phyloP scores from a whole-genome alignment of 2,329 filamentous ascomycete species.

The Zelopaecilomyces penicillatus region DNA sequence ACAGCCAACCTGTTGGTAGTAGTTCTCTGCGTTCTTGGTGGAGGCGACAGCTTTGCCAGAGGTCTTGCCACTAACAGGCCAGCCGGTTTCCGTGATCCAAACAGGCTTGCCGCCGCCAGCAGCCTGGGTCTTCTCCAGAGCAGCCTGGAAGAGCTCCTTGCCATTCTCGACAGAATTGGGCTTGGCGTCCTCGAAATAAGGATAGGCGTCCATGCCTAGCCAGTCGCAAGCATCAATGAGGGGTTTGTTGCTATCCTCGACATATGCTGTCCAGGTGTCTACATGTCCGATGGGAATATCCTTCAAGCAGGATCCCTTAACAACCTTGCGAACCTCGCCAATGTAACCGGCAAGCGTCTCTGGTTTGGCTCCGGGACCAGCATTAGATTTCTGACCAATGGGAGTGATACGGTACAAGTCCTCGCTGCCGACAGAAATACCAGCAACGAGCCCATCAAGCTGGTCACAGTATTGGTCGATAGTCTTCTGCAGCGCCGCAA shows the following conservation, averaged over 20 bases:
- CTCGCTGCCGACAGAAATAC: constrained; percentile 80
- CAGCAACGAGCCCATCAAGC: constrained; percentile 61
- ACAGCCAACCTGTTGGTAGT: constrained; percentile 74
- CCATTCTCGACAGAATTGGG: constrained; percentile 57
- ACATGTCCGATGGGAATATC: constrained; percentile 67
- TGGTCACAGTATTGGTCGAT: constrained; percentile 58
- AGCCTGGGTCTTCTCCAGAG: constrained; percentile 50
- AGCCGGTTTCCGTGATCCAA: constrained; percentile 86
- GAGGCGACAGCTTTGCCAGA: constrained; percentile 56
- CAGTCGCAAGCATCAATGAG: constrained; percentile 67
- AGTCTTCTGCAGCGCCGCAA: constrained; percentile 61
- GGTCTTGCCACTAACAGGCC: constrained; percentile 63
- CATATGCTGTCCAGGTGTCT: constrained; percentile 79
- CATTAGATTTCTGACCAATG: constrained; percentile 55
- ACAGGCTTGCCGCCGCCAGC: constrained; percentile 60
- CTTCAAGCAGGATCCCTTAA: constrained; percentile 53
- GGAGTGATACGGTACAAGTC: constrained; percentile 74
- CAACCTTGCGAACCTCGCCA: constrained; percentile 52
- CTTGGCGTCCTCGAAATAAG: constrained; percentile 68
- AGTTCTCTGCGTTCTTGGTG: constrained; percentile 62
- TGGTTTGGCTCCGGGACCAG: constrained; percentile 56
- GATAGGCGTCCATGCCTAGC: constrained; percentile 79
- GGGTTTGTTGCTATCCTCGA: constrained; percentile 61
- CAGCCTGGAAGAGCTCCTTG: constrained; percentile 58
- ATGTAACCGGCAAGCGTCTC: constrained; percentile 61